Evolutionary conservation across 2,329 filamentous ascomycete species (phyloP).

Genomic region (Sporothrix dimorphospora): DNA sequence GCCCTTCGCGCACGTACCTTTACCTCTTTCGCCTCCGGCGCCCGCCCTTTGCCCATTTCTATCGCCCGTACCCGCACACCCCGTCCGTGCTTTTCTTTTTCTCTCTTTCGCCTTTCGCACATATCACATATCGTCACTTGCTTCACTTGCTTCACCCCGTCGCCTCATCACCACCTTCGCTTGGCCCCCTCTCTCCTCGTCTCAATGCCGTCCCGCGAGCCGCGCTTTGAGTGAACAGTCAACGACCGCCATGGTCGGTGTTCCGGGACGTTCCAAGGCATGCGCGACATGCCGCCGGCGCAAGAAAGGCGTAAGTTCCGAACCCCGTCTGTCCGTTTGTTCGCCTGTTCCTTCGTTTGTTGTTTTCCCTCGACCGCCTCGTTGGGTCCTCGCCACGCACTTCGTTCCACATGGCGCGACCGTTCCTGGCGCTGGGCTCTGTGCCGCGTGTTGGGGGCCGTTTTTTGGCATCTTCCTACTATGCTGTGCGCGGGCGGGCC

Average conservation of each 20-base stretch:
- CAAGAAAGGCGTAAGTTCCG: slow-evolving; percentile 35
- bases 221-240: slow-evolving; percentile 27
- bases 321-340: not conserved
- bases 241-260: slow-evolving; percentile 33
- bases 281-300: slow-evolving; percentile 35
- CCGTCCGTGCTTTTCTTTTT: not conserved
- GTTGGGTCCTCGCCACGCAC: not conserved
- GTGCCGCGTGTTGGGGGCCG: not conserved
- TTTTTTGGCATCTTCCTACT: not conserved
- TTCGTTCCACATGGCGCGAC: slow-evolving; percentile 8
- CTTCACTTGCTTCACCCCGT: not conserved
- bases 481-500: slow-evolving; percentile 12
- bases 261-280: slow-evolving; percentile 36
- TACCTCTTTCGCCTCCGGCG: not conserved
- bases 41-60: slow-evolving; percentile 16
- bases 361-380: not conserved
- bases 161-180: not conserved
- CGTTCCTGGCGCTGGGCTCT: not conserved
- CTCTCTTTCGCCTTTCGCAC: not conserved
- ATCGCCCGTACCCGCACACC: slow-evolving; percentile 1
- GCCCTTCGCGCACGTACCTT: not conserved
- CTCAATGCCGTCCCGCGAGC: slow-evolving; percentile 28
- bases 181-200: not conserved
- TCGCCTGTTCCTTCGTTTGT: not conserved
- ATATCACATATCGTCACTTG: slow-evolving; percentile 6